Percentiles rank a stretch among this genome's conserved stretches.
phyloP scores from a whole-genome alignment of 1,139 yeast species.

The Candida gigantensis region DNA sequence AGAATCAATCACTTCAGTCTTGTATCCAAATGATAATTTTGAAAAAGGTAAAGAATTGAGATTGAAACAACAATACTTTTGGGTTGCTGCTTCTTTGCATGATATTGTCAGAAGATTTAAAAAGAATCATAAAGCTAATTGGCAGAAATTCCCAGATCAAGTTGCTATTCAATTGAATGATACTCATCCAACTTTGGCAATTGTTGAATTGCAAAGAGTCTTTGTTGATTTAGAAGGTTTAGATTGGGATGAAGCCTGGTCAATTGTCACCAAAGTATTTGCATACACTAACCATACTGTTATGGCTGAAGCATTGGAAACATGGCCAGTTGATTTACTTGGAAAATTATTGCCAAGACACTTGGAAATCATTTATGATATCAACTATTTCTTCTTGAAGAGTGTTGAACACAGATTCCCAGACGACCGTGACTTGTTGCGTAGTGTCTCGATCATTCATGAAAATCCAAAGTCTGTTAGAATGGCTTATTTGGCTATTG shows the following conservation, averaged over 20 bases:
- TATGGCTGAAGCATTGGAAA: constrained; percentile 91
- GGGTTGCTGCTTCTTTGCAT: constrained; percentile 94
- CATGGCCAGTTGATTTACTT: constrained; percentile 87
- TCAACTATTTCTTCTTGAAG: constrained; percentile 79
- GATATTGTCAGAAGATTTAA: constrained; percentile 91
- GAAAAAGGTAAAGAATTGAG: constrained; percentile 89
- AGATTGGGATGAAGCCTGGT: constrained; percentile 85
- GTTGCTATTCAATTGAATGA: constrained; percentile 93
- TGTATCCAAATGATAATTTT: constrained; percentile 92
- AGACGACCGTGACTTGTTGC: constrained; percentile 59
- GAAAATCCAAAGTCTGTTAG: constrained; percentile 82
- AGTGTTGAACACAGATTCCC: constrained; percentile 78
- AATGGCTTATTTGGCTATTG: constrained; percentile 89
- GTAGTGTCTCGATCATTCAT: constrained; percentile 80
- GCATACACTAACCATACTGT: constrained; percentile 96
- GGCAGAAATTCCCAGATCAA: constrained; percentile 82
- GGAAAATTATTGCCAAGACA: constrained; percentile 86
- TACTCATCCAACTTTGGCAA: constrained; percentile 91
- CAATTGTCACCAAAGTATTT: constrained; percentile 74
- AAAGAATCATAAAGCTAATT: constrained; percentile 66
- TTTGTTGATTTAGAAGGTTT: constrained; percentile 81
- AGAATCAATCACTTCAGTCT: constrained; percentile 86
- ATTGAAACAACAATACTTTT: constrained; percentile 92
- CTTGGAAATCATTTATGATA: constrained; percentile 85
- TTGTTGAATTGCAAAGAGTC: constrained; percentile 86